These are phyloP conservation scores for Chlorencoelia australis DNA, from an alignment of 2,329 filamentous ascomycete genomes.

Conservation along the genomic window DNA sequence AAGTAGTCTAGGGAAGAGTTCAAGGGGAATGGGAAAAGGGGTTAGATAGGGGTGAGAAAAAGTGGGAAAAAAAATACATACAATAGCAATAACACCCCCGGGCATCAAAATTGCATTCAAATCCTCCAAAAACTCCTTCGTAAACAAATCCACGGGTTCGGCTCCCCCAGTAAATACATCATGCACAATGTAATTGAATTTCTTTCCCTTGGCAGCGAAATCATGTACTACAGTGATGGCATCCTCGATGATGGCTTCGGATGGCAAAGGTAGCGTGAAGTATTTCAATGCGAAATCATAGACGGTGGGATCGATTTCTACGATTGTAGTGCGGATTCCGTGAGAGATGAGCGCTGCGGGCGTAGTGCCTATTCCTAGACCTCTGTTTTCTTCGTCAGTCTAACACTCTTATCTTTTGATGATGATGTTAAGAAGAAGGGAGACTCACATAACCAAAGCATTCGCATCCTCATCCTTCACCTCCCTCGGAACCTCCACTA, in stretches of 20 bases:
- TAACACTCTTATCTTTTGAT: slow-evolving; percentile 3
- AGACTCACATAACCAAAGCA: slow-evolving; percentile 72
- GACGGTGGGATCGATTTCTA: slow-evolving; percentile 89
- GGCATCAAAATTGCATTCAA: slow-evolving; percentile 62
- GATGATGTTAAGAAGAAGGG: background rate
- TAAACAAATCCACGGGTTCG: slow-evolving; percentile 83
- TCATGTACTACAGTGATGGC: slow-evolving; percentile 59
- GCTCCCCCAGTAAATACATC: slow-evolving; percentile 97
- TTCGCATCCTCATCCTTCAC: slow-evolving; percentile 54
- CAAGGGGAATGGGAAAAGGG: background rate
- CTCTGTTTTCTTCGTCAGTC: no score
- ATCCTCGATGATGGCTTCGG: slow-evolving; percentile 72
- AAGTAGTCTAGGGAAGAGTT: no score
- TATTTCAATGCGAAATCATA: slow-evolving; percentile 74
- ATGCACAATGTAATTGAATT: slow-evolving; percentile 89
- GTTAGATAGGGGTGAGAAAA: background rate
- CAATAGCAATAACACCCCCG: slow-evolving; percentile 79
- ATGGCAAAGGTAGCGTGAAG: slow-evolving; percentile 69
- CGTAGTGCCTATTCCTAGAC: slow-evolving; percentile 85
- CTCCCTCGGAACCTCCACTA: slow-evolving; percentile 52
- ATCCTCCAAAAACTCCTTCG: slow-evolving; percentile 67
- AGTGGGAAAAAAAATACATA: slow-evolving; percentile 33
- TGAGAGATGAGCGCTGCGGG: slow-evolving; percentile 79
- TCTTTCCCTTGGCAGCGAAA: slow-evolving; percentile 31
- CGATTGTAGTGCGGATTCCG: slow-evolving; percentile 83